Evolutionary conservation across 768 basidiomycete species (phyloP), one percentile per base, ranked within the genome.

Genomic region (Hericium rajendrae): DNA sequence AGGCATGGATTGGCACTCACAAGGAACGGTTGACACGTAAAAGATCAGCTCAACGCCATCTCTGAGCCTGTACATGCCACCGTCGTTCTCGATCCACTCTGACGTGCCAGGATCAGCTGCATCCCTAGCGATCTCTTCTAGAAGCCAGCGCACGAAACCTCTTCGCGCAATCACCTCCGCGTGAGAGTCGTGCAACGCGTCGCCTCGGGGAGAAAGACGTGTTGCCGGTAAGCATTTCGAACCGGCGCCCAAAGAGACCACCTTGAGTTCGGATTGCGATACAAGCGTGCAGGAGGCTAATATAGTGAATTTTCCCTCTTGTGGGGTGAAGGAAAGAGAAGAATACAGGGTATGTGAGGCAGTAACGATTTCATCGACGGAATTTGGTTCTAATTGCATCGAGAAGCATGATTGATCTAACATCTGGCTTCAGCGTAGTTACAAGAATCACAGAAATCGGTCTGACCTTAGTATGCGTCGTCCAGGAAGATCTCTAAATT

Each of bases 151-250:
- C 46, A 86, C 67, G 0, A 86, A 83, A 9, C 85, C 85, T 32
- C 94, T 77, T 18, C 91, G 79, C 2, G 92, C 92, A n/a, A 97
- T 75, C 20, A 94, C 81, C 70, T 97, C 94, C 10, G 94, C 94
- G 68, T 97, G 94, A 54, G 81, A 85, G 65, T 97, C 94, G 65
- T 94, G 92, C 16, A 97, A 61, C 1, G 83, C 78, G 65, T 95
- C 91, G 0, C 94, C 94, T 28, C 75, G 73, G 5, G 69, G 63
- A 0, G 92, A 83, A 0, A 92, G 73, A 55, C 77, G 78, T 3
- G 66, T 64, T 4, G 71, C 77, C 2, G 94, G 89, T 0, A 94
- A 77, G 64, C 89, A 92, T 72, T 95, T 95, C 3, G 88, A 86
- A 11, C 94, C 94, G 8, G 91, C 89, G 0, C 79, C 85, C 3